phyloP scores from a whole-genome alignment of 768 basidiomycete species.

The Brasilioporus rufonigricans region DNA sequence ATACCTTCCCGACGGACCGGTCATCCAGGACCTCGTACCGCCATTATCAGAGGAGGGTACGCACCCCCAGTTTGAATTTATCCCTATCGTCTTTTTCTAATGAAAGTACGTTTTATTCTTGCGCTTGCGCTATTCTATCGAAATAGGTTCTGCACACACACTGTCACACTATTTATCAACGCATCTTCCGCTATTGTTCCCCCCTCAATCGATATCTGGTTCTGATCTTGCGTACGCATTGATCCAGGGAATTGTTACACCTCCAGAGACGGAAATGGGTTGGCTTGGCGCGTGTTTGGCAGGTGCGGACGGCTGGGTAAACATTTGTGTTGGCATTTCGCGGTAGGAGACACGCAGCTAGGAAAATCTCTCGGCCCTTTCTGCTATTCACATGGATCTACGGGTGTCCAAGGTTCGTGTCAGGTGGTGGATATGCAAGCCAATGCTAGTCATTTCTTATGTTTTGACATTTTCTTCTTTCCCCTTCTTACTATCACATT shows the following conservation, averaged over 20 bases:
- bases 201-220: conserved; percentile 39
- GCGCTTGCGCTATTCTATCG: neutral
- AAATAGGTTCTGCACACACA: conserved; percentile 66
- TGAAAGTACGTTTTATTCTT: neutral
- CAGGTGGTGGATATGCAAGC: neutral
- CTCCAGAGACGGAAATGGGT: conserved; percentile 85
- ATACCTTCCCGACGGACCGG: conserved; percentile 87
- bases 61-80: conserved; percentile 19
- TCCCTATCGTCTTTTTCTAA: neutral
- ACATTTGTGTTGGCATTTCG: conserved; percentile 73
- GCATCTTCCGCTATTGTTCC: conserved; percentile 81
- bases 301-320: conserved; percentile 95
- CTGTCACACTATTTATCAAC: conserved; percentile 65
- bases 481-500: neutral
- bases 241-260: conserved; percentile 81
- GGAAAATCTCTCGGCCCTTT: neutral
- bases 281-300: conserved; percentile 93
- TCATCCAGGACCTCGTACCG: conserved; percentile 85
- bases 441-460: neutral
- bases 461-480: neutral
- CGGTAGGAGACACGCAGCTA: conserved; percentile 18
- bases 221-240: conserved; percentile 70
- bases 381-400: neutral
- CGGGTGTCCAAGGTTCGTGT: neutral
- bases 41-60: conserved; percentile 77